A percentile compares a stretch with the other conserved stretches of the same genome.
phyloP scores from a whole-genome alignment of 805 yeast genomes.

The Sugiyamaella americana region DNA sequence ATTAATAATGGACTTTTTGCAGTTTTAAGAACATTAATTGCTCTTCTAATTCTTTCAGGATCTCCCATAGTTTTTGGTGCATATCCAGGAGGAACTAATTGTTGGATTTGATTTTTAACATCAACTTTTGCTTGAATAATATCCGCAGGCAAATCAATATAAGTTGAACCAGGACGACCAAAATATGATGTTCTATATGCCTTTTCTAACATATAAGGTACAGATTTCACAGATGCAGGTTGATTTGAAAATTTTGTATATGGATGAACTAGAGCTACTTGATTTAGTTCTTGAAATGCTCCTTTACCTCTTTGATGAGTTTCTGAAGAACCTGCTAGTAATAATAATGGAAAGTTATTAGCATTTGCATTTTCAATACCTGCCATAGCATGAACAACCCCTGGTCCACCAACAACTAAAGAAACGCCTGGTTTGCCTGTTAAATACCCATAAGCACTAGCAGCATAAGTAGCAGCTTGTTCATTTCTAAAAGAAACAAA shows the following conservation, averaged over 20 bases:
- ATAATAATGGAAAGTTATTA: conserved; percentile 60
- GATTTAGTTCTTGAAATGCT: conserved; percentile 69
- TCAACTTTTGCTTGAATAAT: conserved; percentile 37
- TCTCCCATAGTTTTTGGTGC: conserved; percentile 38
- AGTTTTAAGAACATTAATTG: conserved; percentile 31
- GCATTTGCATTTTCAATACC: conserved; percentile 57
- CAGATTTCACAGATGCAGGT: conserved; percentile 32
- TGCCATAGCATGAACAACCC: conserved; percentile 59
- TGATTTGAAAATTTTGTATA: conserved; percentile 49
- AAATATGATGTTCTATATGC: conserved; percentile 41
- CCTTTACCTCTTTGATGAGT: conserved; percentile 47
- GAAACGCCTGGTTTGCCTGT: conserved; percentile 62
- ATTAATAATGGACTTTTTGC: conserved; percentile 49
- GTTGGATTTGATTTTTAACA: neutral
- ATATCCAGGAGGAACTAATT: conserved; percentile 23
- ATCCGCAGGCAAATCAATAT: conserved; percentile 62
- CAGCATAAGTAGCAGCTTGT: conserved; percentile 72
- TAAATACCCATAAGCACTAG: conserved; percentile 61
- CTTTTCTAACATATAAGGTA: conserved; percentile 39
- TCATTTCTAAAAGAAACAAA: conserved; percentile 64
- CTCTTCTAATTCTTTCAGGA: conserved; percentile 31
- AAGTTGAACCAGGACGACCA: conserved; percentile 57
- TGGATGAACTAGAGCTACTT: conserved; percentile 43
- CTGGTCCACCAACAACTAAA: conserved; percentile 73
- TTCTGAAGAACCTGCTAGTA: conserved; percentile 58